Conservation (phyloP, 2,329 filamentous ascomycete genomes). For the Sordariomycetes sp. region DNA sequence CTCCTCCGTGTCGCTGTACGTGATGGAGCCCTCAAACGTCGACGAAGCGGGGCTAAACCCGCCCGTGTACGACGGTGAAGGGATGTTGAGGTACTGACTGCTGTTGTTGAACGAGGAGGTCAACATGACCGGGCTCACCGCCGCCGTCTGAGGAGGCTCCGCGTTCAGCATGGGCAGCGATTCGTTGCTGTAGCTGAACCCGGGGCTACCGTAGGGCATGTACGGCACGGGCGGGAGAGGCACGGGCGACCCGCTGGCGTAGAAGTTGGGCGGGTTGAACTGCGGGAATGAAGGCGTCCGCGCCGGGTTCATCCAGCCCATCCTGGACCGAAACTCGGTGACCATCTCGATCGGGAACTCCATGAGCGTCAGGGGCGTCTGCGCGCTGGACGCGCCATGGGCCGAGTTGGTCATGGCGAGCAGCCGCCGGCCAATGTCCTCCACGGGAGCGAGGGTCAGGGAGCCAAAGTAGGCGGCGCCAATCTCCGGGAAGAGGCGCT, state of each 20-base stretch:
- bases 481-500: slow-evolving; percentile 84
- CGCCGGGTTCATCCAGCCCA: slow-evolving; percentile 51
- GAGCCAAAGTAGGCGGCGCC: slow-evolving; percentile 80
- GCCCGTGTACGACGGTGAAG: slow-evolving; percentile 44
- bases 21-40: slow-evolving; percentile 46
- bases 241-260: slow-evolving; percentile 26
- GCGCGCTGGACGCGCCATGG: slow-evolving; percentile 34
- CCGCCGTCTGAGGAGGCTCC: slow-evolving; percentile 35
- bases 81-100: slow-evolving; percentile 48
- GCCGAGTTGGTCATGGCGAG: slow-evolving; percentile 52
- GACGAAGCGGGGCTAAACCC: slow-evolving; percentile 51
- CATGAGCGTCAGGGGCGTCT: slow-evolving; percentile 54
- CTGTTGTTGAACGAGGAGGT: slow-evolving; percentile 40
- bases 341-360: slow-evolving; percentile 60
- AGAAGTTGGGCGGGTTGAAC: slow-evolving; percentile 43
- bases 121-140: slow-evolving; percentile 16
- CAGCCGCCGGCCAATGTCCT: slow-evolving; percentile 71
- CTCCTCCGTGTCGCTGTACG: slow-evolving; percentile 50
- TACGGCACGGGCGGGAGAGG: slow-evolving; percentile 29
- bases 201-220: slow-evolving; percentile 39
- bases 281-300: slow-evolving; percentile 48
- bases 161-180: slow-evolving; percentile 42
- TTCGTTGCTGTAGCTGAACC: slow-evolving; percentile 52
- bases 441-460: slow-evolving; percentile 66
- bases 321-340: slow-evolving; percentile 52